Evolutionary conservation across 2,329 filamentous ascomycete genomes (phyloP), one percentile per base, ranked within the genome.

Genomic region (Fonsecaea pedrosoi): DNA sequence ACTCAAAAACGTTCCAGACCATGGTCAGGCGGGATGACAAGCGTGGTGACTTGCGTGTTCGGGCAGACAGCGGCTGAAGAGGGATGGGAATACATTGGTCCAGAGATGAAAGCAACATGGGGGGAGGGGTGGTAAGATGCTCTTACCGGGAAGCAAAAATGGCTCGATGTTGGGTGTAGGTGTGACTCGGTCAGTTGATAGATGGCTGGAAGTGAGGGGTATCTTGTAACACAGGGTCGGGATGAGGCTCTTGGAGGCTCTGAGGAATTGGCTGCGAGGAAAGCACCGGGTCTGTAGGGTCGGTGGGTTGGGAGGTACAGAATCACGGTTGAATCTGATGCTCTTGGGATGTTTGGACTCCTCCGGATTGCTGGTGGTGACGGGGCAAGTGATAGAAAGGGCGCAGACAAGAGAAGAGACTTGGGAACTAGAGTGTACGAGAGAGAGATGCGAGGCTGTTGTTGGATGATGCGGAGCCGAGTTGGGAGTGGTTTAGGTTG

Each of bases 241-340:
- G 21, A 50, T 50, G 45, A 50, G 45, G 45, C 45, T 50, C 45
- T 50, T 50, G 45, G 45, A 50, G 45, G 45, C 45, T 50, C 45
- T 50, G 45, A 50, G 13, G 40, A 18, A 42, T 42, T 18, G 40
- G 40, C 40, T 50, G 45, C 21, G 6, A 10, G 8, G 18, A 13
- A 12, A 50, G 45, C 45, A 25, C 45, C 7, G 45, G 45, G 25
- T 25, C 2, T 25, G 25, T 12, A 50, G 45, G 3, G 45, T 50
- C 9, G 40, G 40, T 25, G 25, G 40, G 40, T n/a, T 12, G 18
- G 40, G 40, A 45, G 40, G 40, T n/a, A 45, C 15, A 45, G 40
- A 45, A 45, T 6, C 12, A 21, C 37, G 45, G 45, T 25, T 13
- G 18, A 50, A 6, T 50, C 45, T 25, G 18, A 4, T 25, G 18